These are phyloP conservation scores for Dactylorhiza incarnata DNA, from an alignment of 106 monocot genomes.

Conservation along the genomic window DNA sequence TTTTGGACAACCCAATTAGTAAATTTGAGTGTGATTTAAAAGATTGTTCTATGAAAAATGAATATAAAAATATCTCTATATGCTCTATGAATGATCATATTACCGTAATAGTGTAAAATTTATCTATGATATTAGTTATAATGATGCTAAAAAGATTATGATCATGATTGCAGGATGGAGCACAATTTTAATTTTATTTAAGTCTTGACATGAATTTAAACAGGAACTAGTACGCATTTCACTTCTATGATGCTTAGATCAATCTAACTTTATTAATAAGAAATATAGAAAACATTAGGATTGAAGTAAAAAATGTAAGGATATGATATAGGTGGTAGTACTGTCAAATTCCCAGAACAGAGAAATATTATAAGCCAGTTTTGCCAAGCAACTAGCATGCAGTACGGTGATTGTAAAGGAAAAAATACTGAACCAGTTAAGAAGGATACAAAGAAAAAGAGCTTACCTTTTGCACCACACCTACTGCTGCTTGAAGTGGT, in stretches of 20 bases:
- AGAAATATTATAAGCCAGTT: neutral
- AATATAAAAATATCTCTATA: too few species aligned
- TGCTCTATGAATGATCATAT: neutral
- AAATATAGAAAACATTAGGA: too few species aligned
- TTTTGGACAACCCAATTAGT: too few species aligned
- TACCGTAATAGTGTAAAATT: neutral
- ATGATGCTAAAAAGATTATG: neutral
- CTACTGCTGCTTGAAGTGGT: conserved; percentile 87
- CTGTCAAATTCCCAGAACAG: neutral
- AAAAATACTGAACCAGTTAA: neutral
- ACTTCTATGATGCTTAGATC: neutral
- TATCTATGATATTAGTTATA: neutral
- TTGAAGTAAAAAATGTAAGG: neutral
- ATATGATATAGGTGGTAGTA: neutral
- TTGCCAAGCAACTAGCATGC: neutral
- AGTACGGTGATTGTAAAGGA: neutral
- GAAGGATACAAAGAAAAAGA: neutral
- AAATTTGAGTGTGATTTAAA: too few species aligned
- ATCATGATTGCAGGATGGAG: neutral
- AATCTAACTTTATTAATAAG: neutral
- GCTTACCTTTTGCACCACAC: conserved; percentile 87
- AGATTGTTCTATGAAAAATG: too few species aligned
- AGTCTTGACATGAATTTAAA: neutral
- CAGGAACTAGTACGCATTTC: neutral
- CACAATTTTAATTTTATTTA: neutral